Evolutionary conservation across 495 filamentous ascomycete species (phyloP), one percentile per base, ranked within the genome.

Genomic region (Aspergillus mulundensis): DNA sequence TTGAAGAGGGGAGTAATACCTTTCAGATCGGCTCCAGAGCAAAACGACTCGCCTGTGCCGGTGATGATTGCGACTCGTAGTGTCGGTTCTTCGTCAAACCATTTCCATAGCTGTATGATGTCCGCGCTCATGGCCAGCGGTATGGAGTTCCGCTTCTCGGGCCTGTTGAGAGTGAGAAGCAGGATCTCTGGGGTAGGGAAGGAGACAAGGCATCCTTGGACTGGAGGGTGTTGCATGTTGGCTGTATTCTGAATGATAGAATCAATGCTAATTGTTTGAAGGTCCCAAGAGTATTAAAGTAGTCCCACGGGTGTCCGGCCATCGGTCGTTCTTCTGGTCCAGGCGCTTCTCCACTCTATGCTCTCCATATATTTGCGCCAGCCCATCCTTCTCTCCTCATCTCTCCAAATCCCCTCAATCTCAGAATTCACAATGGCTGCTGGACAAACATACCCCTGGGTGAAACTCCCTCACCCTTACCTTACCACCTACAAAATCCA

Each of bases 1-100:
- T 25, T 10, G 18, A 40, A 18, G 24, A 19, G 47, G 19, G 32
- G 20, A 21, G n/a, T 3, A 15, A 20, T 60, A 73, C 72, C 72
- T 57, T 69, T 66, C 19, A 84, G 64, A 62, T 84, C 81, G 8
- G 81, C 80, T 0, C 81, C 81, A 1, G 81, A 77, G 60, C 79
- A 84, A 49, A 84, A 84, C 0, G 80, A 78, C 39, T 74, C 70
- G 7, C 81, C 81, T 5, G 70, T 68, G 23, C 81, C 81, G 0
- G 81, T 84, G 43, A 84, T 71, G 32, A 84, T 79, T 7, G 70
- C 80, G 16, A 81, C 76, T 54, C 77, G 76, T 42, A 84, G 60
- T 19, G 59, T 68, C 14, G 78, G 74, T 65, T 83, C 77, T 18
- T 61, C 58, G 56, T 84, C 81, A 49, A 82, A 75, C 60, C 72